phyloP scores from a whole-genome alignment of 2,329 filamentous ascomycete genomes.

The Fusarium bulbicola region DNA sequence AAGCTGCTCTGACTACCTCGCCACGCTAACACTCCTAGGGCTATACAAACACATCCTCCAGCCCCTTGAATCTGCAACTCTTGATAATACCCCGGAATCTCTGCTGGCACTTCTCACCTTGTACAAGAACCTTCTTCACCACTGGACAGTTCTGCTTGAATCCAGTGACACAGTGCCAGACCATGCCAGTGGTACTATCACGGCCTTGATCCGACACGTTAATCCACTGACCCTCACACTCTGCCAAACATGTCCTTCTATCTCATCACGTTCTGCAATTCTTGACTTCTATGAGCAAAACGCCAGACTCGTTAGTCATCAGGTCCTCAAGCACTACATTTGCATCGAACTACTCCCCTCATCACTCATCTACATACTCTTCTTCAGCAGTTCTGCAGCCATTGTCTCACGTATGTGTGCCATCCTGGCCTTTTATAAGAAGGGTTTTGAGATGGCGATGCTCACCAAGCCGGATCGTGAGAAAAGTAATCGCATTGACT shows the following conservation, averaged over 20 bases:
- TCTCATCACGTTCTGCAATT: constrained; percentile 62
- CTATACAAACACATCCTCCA: constrained; percentile 59
- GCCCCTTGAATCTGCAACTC: constrained; percentile 60
- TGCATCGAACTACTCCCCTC: constrained; percentile 75
- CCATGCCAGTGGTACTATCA: constrained; percentile 51
- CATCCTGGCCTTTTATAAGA: constrained; percentile 77
- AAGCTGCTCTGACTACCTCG: not conserved
- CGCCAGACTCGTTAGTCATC: constrained; percentile 64
- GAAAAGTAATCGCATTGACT: constrained; percentile 43
- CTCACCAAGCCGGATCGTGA: constrained; percentile 48
- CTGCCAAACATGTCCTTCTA: constrained; percentile 60
- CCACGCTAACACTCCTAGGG: constrained; percentile 52
- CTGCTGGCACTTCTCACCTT: constrained; percentile 70
- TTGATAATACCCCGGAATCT: constrained; percentile 60
- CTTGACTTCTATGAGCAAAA: constrained; percentile 76
- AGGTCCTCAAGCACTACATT: constrained; percentile 60
- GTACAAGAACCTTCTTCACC: constrained; percentile 72
- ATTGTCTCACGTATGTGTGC: constrained; percentile 74
- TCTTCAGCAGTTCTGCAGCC: constrained; percentile 71
- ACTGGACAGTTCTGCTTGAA: constrained; percentile 62
- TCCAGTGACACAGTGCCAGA: constrained; percentile 49
- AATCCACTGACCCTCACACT: constrained; percentile 67
- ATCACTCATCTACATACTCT: constrained; percentile 73
- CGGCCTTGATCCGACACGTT: constrained; percentile 57
- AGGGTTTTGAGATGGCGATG: constrained; percentile 74